Conservation (phyloP, 208 protist genomes). For the Sergeia podlipaevii region DNA sequence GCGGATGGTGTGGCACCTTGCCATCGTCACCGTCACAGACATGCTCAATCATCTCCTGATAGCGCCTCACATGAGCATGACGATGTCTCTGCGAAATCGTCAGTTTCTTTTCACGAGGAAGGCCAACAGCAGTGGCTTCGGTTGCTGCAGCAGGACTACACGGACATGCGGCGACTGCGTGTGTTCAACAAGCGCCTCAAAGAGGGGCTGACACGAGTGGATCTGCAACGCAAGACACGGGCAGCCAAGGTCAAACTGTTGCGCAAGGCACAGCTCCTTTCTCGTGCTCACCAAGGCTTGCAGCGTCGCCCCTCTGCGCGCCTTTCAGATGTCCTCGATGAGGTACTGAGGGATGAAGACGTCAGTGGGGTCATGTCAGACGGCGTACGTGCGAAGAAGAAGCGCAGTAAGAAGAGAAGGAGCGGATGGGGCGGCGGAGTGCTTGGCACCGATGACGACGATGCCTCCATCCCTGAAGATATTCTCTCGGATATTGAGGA, state of each 20-base stretch:
- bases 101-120: not conserved
- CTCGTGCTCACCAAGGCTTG: constrained; percentile 26
- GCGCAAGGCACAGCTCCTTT: constrained; percentile 41
- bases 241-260: constrained; percentile 31
- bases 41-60: not conserved
- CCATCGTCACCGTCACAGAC: not conserved
- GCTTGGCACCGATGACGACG: constrained; percentile 3
- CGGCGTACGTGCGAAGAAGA: not conserved
- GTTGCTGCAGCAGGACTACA: constrained; percentile 30
- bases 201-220: constrained; percentile 36
- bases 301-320: not conserved
- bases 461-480: not conserved
- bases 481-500: not conserved
- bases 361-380: constrained; percentile 1
- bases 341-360: not conserved
- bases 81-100: not conserved
- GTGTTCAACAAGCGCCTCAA: constrained; percentile 51
- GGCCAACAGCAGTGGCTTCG: constrained; percentile 4
- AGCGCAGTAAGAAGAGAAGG: constrained; percentile 3
- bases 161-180: constrained; percentile 50
- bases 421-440: constrained; percentile 6
- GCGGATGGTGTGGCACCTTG: not conserved
- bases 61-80: not conserved
- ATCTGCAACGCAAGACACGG: constrained; percentile 39
- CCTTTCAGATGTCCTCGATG: not conserved